A percentile compares a stretch with the other conserved stretches of the same genome.
phyloP scores from a whole-genome alignment of 2,329 filamentous ascomycete species.

The Grosmannia penicillata region DNA sequence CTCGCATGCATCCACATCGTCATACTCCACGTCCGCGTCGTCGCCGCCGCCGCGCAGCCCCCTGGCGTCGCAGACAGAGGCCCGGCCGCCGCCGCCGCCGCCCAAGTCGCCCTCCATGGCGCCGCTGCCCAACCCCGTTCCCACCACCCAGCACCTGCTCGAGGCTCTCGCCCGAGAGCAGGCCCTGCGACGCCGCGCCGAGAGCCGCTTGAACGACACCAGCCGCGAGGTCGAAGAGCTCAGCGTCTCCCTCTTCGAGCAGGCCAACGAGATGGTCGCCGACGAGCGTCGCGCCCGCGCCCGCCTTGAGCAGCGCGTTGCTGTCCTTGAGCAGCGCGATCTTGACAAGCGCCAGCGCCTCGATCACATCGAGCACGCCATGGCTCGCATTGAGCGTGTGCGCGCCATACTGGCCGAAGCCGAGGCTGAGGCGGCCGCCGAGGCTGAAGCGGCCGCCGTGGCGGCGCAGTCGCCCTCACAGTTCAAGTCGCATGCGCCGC shows the following conservation, averaged over 20 bases:
- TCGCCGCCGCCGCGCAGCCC: constrained; percentile 3
- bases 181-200: constrained; percentile 50
- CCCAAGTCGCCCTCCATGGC: constrained; percentile 1
- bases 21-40: neutral
- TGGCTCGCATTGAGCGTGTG: constrained; percentile 57
- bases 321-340: constrained; percentile 54
- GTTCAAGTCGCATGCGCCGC: too few relatives aligned
- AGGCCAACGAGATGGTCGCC: constrained; percentile 81
- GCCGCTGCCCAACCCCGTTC: too few relatives aligned
- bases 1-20: constrained; percentile 10
- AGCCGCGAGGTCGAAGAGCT: constrained; percentile 66
- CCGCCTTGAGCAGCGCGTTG: constrained; percentile 55
- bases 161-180: constrained; percentile 53
- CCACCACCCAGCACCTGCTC: constrained; percentile 35
- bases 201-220: constrained; percentile 50
- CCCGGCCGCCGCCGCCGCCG: constrained; percentile 4
- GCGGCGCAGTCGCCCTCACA: too few relatives aligned
- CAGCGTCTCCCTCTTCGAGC: constrained; percentile 59
- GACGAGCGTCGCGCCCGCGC: constrained; percentile 57
- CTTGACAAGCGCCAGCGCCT: constrained; percentile 52
- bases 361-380: constrained; percentile 55
- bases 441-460: too few relatives aligned
- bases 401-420: constrained; percentile 35
- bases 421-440: too few relatives aligned
- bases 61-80: neutral